Percentiles rank a stretch among this genome's conserved stretches.
phyloP scores from a whole-genome alignment of 208 protist genomes.

The Trypanosoma cruzi region DNA sequence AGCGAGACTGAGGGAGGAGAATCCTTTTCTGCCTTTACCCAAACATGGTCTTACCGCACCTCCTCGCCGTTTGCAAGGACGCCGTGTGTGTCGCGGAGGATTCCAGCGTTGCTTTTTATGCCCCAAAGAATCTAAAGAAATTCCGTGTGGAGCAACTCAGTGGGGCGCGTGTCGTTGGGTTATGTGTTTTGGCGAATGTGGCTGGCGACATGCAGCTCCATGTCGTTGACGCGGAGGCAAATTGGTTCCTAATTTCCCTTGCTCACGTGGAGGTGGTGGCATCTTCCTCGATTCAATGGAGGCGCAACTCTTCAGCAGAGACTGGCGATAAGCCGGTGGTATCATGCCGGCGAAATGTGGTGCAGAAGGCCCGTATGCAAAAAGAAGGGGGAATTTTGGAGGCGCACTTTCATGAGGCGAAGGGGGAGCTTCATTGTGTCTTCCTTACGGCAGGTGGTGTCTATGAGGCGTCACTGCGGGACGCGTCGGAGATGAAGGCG shows the following conservation, averaged over 20 bases:
- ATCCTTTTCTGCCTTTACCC: neutral
- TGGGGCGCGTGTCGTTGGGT: conserved; percentile 61
- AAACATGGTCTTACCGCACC: conserved; percentile 38
- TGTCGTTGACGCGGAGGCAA: conserved; percentile 75
- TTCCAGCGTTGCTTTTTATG: conserved; percentile 75
- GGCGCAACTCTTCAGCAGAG: neutral
- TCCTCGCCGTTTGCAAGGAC: conserved; percentile 73
- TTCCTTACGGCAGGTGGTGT: conserved; percentile 53
- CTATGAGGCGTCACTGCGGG: conserved; percentile 47
- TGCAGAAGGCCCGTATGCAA: neutral
- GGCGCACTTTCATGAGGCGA: conserved; percentile 32
- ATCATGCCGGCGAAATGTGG: neutral
- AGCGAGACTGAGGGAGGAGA: no score
- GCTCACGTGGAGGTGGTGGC: conserved; percentile 38
- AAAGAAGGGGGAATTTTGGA: conserved; percentile 21
- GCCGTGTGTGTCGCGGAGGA: conserved; percentile 86
- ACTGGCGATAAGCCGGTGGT: conserved; percentile 28
- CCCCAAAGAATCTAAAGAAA: conserved; percentile 79
- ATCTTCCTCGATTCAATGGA: conserved; percentile 37
- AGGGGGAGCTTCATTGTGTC: conserved; percentile 59
- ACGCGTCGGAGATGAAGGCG: conserved; percentile 17
- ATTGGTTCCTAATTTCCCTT: conserved; percentile 64
- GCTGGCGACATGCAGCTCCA: conserved; percentile 39
- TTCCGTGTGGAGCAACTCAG: conserved; percentile 83
- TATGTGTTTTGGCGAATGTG: conserved; percentile 35